Base-by-base conservation (phyloP, 768 basidiomycete genomes). In the Trametes villosa region DNA sequence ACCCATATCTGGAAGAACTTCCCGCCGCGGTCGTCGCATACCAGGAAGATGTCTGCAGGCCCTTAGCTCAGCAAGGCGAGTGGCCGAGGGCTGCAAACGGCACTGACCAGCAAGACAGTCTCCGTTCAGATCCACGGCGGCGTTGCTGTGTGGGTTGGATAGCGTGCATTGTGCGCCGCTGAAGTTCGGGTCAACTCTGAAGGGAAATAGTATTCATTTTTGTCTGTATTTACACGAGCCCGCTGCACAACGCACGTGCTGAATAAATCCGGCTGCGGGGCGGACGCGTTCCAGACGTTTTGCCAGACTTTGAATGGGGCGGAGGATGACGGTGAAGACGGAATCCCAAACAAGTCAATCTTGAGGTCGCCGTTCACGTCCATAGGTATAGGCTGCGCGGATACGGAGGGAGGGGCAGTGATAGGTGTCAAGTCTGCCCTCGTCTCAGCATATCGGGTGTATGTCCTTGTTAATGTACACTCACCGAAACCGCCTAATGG, bases 101-200 rank as follows among this genome's bases (percentile, higher is more conserved):
- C n/a, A 11, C 79, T 63, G 61, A 90, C 94, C 94, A 63, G 96
- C 94, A 4, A 97, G 80, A 72, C 97, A 98, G 72, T 99, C 97
- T 13, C 97, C 97, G 62, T 98, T 86, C 38, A 99, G 77, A 69
- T 99, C 97, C 5, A 98, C 83, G 18, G 95, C 89, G 0, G 95
- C 96, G 73, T 96, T 97, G 70, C 91, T 94, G 70, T 98, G 97
- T 6, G 96, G 96, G 64, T 88, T 87, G 12, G 92, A 83, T n/a
- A 94, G 72, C 11, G 76, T 81, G 74, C 97, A 99, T 42, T 86
- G 85, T 17, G 79, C 65, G 15, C 84, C 87, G 22, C 79, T 72
- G 65, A 94, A 84, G 17, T 81, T 80, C 1, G 90, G 83, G 45
- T 86, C 78, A 30, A 75, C 72, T 9, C 90, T 92, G 45, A 15